These are phyloP conservation scores for Falciphora oryzae DNA, from an alignment of 2,329 filamentous ascomycete genomes.

Conservation along the genomic window DNA sequence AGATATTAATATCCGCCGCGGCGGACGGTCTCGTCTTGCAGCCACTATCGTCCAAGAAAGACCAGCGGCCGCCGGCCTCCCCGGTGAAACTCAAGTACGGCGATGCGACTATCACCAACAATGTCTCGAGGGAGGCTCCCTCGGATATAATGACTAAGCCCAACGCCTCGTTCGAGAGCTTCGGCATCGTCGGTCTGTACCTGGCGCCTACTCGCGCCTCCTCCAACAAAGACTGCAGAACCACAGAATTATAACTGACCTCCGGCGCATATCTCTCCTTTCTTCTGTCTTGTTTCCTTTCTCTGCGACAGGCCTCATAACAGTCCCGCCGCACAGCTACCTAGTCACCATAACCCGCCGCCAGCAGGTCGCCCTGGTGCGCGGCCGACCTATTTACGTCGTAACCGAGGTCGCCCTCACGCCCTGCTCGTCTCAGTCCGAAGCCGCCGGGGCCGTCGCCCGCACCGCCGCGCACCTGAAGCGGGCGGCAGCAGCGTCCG, in stretches of 20 bases:
- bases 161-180: conserved; percentile 51
- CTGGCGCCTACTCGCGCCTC: conserved; percentile 3
- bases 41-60: conserved; percentile 58
- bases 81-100: conserved; percentile 67
- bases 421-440: conserved; percentile 68
- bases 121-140: conserved; percentile 37
- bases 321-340: conserved; percentile 74
- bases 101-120: conserved; percentile 40
- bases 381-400: conserved; percentile 76
- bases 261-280: not conserved
- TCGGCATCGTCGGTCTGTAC: conserved; percentile 51
- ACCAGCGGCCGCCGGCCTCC: conserved; percentile 43
- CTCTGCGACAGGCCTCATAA: conserved; percentile 65
- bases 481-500: conserved; percentile 32
- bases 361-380: conserved; percentile 82
- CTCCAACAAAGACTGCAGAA: not conserved
- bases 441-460: conserved; percentile 67
- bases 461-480: conserved; percentile 46
- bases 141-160: conserved; percentile 36
- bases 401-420: conserved; percentile 89
- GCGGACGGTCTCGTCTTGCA: conserved; percentile 80
- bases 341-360: conserved; percentile 82
- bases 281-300: conserved; percentile 1
- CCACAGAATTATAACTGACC: conserved; percentile 9
- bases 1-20: conserved; percentile 73